Conservation (phyloP, 2,329 filamentous ascomycete genomes). For the Aspergillus texensis region DNA sequence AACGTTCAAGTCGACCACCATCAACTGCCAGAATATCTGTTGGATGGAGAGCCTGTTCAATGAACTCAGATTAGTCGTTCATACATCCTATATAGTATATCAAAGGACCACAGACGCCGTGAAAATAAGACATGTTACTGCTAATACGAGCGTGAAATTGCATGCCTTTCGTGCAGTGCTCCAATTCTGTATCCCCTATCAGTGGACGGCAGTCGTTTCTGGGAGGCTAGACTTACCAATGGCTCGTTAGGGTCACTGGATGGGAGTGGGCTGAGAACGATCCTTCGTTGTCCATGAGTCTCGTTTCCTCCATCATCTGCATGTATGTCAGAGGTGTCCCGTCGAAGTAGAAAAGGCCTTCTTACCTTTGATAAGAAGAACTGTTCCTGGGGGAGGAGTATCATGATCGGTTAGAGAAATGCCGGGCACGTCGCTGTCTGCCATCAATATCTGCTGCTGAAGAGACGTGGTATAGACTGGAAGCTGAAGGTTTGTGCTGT, state of each 20-base stretch:
- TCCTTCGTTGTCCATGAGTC: conserved; percentile 8
- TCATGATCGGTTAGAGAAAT: conserved; percentile 7
- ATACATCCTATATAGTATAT: background rate
- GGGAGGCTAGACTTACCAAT: conserved; percentile 26
- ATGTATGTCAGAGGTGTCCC: background rate
- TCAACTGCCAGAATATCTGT: conserved; percentile 49
- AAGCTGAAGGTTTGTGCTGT: background rate
- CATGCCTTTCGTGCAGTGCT: conserved; percentile 42
- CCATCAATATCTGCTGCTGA: conserved; percentile 16
- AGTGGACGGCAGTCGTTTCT: background rate
- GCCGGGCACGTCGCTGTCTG: background rate
- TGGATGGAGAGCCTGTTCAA: conserved; percentile 41
- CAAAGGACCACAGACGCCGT: conserved; percentile 30
- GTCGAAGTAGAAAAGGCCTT: background rate
- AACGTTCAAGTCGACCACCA: conserved; percentile 49
- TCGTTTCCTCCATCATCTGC: conserved; percentile 19
- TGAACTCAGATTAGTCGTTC: background rate
- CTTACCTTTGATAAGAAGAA: conserved; percentile 28
- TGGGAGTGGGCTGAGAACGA: conserved; percentile 42
- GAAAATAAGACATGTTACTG: conserved; percentile 49
- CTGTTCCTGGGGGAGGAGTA: conserved; percentile 29
- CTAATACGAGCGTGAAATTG: conserved; percentile 47
- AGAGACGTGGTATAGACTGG: background rate
- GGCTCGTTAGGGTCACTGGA: conserved; percentile 43
- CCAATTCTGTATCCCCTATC: conserved; percentile 44